A percentile compares a stretch with the other conserved stretches of the same genome.
Evolutionary conservation across 2,329 filamentous ascomycete genomes (phyloP).

Genomic region (Colletotrichum lentis): DNA sequence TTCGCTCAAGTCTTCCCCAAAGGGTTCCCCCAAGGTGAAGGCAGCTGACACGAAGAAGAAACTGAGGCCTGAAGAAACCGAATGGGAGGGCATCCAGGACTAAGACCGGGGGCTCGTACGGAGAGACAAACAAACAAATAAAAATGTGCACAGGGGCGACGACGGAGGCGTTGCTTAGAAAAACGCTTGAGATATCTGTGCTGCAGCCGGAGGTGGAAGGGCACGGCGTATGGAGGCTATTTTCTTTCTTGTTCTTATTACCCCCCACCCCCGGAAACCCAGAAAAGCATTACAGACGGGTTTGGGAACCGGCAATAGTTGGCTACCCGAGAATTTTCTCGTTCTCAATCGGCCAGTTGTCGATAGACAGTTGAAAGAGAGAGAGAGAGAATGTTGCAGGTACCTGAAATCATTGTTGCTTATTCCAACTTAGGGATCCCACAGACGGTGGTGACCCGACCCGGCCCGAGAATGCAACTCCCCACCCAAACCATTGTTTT

Average conservation of each 20-base stretch:
- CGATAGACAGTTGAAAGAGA: background rate
- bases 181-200: slow-evolving; percentile 3
- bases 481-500: background rate
- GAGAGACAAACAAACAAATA: background rate
- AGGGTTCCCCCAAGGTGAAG: slow-evolving; percentile 26
- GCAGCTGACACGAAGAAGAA: slow-evolving; percentile 23
- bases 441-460: background rate
- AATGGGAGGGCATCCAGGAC: slow-evolving; percentile 40
- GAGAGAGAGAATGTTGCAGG: background rate
- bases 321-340: background rate
- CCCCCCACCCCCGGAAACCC: background rate
- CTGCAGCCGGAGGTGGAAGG: background rate
- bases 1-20: slow-evolving; percentile 18
- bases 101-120: slow-evolving; percentile 8
- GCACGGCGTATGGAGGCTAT: slow-evolving; percentile 30
- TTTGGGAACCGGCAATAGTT: background rate
- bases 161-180: background rate
- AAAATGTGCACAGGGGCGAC: background rate
- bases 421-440: background rate
- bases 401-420: background rate
- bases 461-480: background rate
- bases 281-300: slow-evolving; percentile 20
- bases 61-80: slow-evolving; percentile 33
- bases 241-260: slow-evolving; percentile 9
- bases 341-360: background rate